These are phyloP conservation scores for Termitomyces sp. DNA, from an alignment of 768 basidiomycete genomes.

Conservation along the genomic window DNA sequence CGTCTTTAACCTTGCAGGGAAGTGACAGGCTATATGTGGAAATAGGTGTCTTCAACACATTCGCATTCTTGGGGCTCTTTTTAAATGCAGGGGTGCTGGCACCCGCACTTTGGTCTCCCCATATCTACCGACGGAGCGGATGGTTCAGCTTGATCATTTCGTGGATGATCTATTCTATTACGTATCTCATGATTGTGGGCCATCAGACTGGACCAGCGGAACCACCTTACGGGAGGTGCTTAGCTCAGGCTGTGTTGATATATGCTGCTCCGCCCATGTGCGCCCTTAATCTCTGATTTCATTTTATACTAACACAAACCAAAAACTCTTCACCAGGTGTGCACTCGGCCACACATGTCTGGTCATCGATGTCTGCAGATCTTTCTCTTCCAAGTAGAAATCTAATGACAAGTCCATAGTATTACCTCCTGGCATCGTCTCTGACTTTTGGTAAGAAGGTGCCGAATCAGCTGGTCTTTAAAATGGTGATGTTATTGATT, in stretches of 20 bases:
- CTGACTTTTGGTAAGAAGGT: background rate
- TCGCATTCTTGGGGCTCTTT: background rate
- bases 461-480: background rate
- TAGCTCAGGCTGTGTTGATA: background rate
- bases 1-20: background rate
- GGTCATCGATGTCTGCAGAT: background rate
- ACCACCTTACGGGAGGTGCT: background rate
- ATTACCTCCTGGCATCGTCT: background rate
- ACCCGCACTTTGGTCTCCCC: background rate
- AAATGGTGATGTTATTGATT: background rate
- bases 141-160: background rate
- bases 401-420: background rate
- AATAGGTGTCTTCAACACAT: background rate
- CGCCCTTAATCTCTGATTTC: background rate
- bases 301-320: background rate
- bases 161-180: background rate
- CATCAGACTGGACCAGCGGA: background rate
- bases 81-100: background rate
- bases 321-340: background rate
- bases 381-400: too few relatives aligned
- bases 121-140: background rate
- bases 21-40: background rate
- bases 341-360: background rate
- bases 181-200: background rate
- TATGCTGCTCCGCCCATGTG: background rate